These are phyloP conservation scores for Schizophyllum amplum DNA, from an alignment of 1,284 basidiomycete genomes.

Conservation along the genomic window DNA sequence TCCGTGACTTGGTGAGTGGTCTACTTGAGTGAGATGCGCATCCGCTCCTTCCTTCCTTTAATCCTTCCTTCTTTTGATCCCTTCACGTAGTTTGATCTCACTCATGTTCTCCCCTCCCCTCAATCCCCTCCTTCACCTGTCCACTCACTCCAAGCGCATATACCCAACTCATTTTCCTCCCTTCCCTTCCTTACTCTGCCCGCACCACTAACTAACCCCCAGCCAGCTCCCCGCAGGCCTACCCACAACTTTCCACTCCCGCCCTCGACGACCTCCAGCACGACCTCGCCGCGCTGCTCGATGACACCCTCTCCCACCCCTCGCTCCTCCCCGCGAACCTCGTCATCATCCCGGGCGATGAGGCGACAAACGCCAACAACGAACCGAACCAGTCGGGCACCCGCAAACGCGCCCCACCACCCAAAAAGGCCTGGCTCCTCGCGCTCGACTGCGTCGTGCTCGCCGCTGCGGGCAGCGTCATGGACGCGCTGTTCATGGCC, in stretches of 20 bases:
- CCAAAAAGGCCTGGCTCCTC: constrained; percentile 61
- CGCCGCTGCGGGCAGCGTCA: constrained; percentile 62
- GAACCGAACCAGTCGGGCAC: no score
- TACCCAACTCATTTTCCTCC: background rate
- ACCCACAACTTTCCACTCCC: constrained; percentile 52
- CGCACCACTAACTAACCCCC: constrained; percentile 23
- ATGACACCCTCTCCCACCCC: constrained; percentile 51
- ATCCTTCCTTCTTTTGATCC: no score
- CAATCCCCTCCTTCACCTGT: background rate
- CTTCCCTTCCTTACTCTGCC: background rate
- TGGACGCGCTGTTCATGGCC: constrained; percentile 71
- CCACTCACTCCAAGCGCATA: no score
- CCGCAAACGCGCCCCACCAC: no score
- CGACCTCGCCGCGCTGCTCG: constrained; percentile 52
- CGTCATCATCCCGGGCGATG: constrained; percentile 42
- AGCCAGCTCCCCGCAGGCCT: constrained; percentile 69
- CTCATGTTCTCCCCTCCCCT: background rate
- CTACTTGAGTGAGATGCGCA: no score
- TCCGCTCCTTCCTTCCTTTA: no score
- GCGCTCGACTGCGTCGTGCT: constrained; percentile 64
- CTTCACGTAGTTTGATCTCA: no score
- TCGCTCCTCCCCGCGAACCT: constrained; percentile 57
- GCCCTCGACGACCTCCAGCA: constrained; percentile 67
- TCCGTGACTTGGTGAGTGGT: constrained; percentile 66
- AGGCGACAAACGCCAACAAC: no score